phyloP scores from a whole-genome alignment of 108 stramenopile species.

The Pseudonitzschia pungens region DNA sequence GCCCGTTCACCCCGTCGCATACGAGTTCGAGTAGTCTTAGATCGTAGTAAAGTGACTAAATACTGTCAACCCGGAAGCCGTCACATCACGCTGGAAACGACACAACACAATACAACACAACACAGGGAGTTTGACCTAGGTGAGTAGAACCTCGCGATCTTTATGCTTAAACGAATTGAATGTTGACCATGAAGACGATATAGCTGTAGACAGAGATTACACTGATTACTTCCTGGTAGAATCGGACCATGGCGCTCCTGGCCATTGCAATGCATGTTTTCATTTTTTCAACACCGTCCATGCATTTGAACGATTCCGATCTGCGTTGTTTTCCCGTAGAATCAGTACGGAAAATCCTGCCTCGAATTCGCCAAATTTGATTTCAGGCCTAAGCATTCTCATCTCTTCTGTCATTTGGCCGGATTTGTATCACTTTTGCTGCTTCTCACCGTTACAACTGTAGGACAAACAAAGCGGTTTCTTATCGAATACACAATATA shows the following conservation, averaged over 20 bases:
- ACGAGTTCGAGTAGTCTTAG: too few relatives aligned
- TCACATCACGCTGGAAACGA: too few relatives aligned
- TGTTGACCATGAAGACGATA: neutral
- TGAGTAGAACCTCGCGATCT: neutral
- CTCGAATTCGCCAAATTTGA: constrained; percentile 10
- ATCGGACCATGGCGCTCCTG: too few relatives aligned
- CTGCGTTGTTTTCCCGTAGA: constrained; percentile 3
- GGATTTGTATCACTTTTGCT: too few relatives aligned
- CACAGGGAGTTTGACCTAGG: neutral
- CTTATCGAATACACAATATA: constrained; percentile 11
- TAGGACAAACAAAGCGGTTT: neutral
- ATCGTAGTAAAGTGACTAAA: too few relatives aligned
- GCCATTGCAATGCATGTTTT: neutral
- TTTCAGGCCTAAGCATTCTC: neutral
- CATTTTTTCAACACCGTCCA: neutral
- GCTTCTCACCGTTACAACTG: neutral
- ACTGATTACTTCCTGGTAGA: neutral
- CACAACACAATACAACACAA: neutral
- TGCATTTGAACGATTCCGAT: constrained; percentile 7
- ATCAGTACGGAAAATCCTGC: neutral
- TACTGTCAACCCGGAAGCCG: too few relatives aligned
- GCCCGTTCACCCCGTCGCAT: too few relatives aligned
- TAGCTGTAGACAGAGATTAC: neutral
- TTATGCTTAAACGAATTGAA: neutral
- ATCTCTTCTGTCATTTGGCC: neutral